Evolutionary conservation across 371 early-diverging fungal species (phyloP), one percentile per base, ranked within the genome.

Genomic region (Mucor circinelloides): DNA sequence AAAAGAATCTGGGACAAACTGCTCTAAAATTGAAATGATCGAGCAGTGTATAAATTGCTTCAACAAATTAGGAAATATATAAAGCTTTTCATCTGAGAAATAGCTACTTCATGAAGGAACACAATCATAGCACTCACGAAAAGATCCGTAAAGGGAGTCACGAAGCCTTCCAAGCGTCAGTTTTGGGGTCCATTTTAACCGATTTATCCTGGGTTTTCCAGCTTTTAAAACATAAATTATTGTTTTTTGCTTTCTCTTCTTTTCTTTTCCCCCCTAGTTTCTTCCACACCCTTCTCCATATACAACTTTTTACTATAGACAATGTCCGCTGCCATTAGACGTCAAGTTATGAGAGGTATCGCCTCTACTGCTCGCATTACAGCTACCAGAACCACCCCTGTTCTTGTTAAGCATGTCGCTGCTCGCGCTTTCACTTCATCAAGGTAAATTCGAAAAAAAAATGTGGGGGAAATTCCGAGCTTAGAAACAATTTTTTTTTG

Each of bases 321-420:
- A 15, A 70, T 70, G 68, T 70, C 66, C 62, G 75, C 77, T 72
- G 75, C 74, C 68, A 77, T 79, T 64, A 71, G 83, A 77, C 83
- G 83, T 67, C 83, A 80, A 68, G 66, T 83, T 34, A 68, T 79
- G 64, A 78, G 81, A 77, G 72, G 76, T 31, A 58, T 80, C 67
- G 55, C 73, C 68, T 70, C 79, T 44, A 72, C 78, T 64, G 70
- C 78, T 67, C 83, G 83, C 60, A 40, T 68, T 58, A 67, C 75
- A 55, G 68, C 83, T 36, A 58, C 74, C 21, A 73, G 81, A 69
- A 64, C 69, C 28, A 70, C 74, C 60, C 81, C 84, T 70, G 68
- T 78, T 32, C 70, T 81, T 71, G 75, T 60, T 52, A 74, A 64
- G 66, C 70, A 62, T 19, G 63, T 38, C 15, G 31, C 69, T 67